These are phyloP conservation scores for Wickerhamomyces rabaulensis DNA, from an alignment of 805 yeast genomes.

Conservation along the genomic window DNA sequence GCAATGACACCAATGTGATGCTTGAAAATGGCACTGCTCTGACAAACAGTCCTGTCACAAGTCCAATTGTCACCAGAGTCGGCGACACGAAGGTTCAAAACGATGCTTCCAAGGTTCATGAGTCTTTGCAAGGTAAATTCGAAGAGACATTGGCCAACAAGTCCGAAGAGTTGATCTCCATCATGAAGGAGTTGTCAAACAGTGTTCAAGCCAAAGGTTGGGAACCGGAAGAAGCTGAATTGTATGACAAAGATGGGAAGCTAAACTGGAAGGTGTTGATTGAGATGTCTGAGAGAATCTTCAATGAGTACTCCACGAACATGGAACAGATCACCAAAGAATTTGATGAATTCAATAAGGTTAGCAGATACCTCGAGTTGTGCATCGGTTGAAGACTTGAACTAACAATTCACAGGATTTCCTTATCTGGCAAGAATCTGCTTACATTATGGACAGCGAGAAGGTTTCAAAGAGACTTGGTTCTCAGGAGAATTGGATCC, in stretches of 20 bases:
- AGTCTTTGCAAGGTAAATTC: constrained; percentile 1
- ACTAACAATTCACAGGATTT: constrained; percentile 10
- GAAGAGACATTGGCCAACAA: background rate
- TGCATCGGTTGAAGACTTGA: background rate
- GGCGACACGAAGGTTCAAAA: background rate
- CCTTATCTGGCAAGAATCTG: constrained; percentile 24
- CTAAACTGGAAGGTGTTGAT: constrained; percentile 15
- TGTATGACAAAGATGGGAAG: background rate
- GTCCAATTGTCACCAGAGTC: constrained; percentile 5
- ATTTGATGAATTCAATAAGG: constrained; percentile 19
- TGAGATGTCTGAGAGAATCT: constrained; percentile 13
- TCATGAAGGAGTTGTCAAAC: constrained; percentile 3
- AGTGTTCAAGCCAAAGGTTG: background rate
- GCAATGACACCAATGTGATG: constrained; percentile 3
- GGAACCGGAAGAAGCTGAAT: background rate
- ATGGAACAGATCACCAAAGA: constrained; percentile 20
- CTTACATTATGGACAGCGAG: constrained; percentile 20
- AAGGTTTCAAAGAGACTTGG: constrained; percentile 14
- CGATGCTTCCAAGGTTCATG: background rate
- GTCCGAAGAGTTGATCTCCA: constrained; percentile 3
- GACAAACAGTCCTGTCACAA: background rate
- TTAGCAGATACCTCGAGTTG: background rate
- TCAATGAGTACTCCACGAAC: constrained; percentile 15
- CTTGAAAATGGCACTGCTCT: background rate
- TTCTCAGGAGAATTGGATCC: constrained; percentile 19